Evolutionary conservation across 768 basidiomycete species (phyloP), one percentile per base, ranked within the genome.

Genomic region (Suillus subaureus): DNA sequence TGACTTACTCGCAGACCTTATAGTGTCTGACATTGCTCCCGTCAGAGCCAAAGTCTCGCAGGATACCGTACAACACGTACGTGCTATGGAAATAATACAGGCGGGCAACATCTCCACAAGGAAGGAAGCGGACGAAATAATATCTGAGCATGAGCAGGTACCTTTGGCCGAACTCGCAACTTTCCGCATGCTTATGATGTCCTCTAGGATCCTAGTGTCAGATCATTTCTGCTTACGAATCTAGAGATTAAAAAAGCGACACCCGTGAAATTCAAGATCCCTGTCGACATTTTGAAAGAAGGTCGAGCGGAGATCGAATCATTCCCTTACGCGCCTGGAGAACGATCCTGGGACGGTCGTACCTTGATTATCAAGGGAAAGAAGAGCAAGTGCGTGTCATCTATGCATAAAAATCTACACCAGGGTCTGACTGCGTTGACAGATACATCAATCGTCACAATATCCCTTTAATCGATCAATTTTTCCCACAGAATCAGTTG

Each of bases 181-280:
- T 26, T 26, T 7, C 15, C 13, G 42, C 28, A 18, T 49, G 39
- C 37, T 73, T 16, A 77, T n/a, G 37, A 18, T 56, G 21, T 3
- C 51, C 35, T 28, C n/a, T 67, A 97, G 96, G 88, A 93, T 57
- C 76, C 90, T 0, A 79, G 82, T 54, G 83, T 92, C 35, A 88
- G 93, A 33, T 89, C 93, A 58, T 97, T 96, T 79, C 82, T 97
- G 26, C 79, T 97, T 40, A 96, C 96, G 15, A 97, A 97, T 77
- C 81, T 95, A 26, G 74, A 84, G 23, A 71, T 64, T 58, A 65
- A 65, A 13, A 68, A 78, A 54, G 66, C 72, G 63, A 75, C 79
- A 7, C 69, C 73, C 3, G 77, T 89, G n/a, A 82, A 81, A 63
- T 96, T 96, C 76, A 85, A 87, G 15, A 80, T 97, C 37, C 94